Conservation (phyloP, 768 basidiomycete species). For the Lactarius sanguifluus region DNA sequence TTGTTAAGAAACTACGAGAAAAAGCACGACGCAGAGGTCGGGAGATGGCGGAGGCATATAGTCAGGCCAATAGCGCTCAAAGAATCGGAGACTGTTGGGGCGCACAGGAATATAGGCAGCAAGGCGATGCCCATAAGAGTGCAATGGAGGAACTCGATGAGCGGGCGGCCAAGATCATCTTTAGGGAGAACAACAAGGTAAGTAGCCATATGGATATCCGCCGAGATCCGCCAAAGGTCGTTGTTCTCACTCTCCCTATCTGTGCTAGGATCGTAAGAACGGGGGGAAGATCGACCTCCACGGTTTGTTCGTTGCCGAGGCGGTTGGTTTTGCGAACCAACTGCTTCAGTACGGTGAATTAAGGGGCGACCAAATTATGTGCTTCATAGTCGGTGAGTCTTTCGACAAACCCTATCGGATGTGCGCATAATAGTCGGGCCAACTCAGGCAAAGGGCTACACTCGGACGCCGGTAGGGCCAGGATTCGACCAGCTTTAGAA, state of each 20-base stretch:
- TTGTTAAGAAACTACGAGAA: conserved; percentile 1
- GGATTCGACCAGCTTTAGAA: conserved; percentile 18
- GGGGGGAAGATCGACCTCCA: conserved; percentile 15
- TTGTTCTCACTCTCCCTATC: not conserved
- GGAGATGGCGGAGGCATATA: not conserved
- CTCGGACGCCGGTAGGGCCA: conserved; percentile 10
- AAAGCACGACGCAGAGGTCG: not conserved
- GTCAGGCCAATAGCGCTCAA: conserved; percentile 4
- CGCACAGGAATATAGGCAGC: not conserved
- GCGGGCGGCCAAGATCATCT: conserved; percentile 9
- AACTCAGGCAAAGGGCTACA: conserved; percentile 14
- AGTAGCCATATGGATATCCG: not conserved
- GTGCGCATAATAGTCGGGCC: not conserved
- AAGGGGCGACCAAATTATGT: not conserved
- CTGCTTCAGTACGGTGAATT: not conserved
- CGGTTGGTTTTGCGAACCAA: not conserved
- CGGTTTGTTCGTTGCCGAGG: conserved; percentile 11
- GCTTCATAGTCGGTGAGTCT: conserved; percentile 21
- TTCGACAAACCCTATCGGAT: not conserved
- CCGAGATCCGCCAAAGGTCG: not conserved
- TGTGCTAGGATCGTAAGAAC: not conserved
- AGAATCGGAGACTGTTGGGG: not conserved
- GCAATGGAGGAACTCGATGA: not conserved
- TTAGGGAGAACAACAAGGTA: conserved; percentile 22
- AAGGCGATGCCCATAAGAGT: not conserved